These are phyloP conservation scores for Parietaria judaica DNA, from an alignment of 306 rosid genomes.

Conservation along the genomic window DNA sequence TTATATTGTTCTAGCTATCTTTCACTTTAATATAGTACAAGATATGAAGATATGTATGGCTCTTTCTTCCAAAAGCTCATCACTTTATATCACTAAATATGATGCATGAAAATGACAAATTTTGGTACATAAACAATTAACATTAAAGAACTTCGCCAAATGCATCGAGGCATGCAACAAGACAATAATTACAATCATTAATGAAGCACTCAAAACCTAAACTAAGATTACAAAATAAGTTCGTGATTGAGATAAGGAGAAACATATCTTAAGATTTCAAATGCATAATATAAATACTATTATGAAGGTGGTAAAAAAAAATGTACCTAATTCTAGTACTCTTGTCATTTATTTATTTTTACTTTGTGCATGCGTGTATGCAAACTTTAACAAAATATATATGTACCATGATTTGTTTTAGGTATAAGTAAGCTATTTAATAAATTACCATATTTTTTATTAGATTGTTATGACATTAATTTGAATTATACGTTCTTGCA, in stretches of 20 bases:
- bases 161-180: not conserved
- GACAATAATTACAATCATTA: constrained; percentile 2
- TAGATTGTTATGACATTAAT: no score
- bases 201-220: not conserved
- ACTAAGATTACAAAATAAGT: not conserved
- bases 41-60: not conserved
- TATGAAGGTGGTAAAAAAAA: no score
- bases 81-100: not conserved
- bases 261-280: no score
- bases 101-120: constrained; percentile 9
- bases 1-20: not conserved
- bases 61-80: not conserved
- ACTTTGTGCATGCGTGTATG: no score
- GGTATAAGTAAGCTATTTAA: no score
- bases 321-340: no score
- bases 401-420: no score
- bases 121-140: not conserved
- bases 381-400: no score
- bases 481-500: no score
- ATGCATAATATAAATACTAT: no score
- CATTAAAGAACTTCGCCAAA: constrained; percentile 1
- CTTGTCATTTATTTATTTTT: no score
- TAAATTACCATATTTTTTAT: no score
- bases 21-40: not conserved
- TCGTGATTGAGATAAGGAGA: not conserved